Percentiles rank a stretch among this genome's conserved stretches.
Evolutionary conservation across 176 grass and related monocot species (phyloP).

Genomic region (Eragrostis nindensis): DNA sequence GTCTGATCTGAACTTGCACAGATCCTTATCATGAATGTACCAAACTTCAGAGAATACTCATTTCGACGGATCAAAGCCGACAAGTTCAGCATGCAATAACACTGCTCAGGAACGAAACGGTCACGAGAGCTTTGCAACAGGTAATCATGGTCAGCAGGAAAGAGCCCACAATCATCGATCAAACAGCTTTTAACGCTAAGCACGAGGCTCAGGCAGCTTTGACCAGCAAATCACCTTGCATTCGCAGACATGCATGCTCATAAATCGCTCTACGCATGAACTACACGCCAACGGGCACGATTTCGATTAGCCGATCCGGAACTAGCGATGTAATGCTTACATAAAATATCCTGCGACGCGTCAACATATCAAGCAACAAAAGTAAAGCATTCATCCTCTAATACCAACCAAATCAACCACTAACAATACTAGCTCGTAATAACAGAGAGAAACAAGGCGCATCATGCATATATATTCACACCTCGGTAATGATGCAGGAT

Average conservation of each 20-base stretch:
- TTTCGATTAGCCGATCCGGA: neutral
- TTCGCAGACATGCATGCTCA: neutral
- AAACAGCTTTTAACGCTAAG: slow-evolving; percentile 22
- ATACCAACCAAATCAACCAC: slow-evolving; percentile 21
- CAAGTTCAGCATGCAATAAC: slow-evolving; percentile 63
- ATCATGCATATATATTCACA: neutral
- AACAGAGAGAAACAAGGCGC: slow-evolving; percentile 1
- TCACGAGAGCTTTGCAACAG: slow-evolving; percentile 5
- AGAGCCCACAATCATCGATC: slow-evolving; percentile 17
- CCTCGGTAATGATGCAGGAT: neutral
- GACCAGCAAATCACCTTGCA: slow-evolving; percentile 32
- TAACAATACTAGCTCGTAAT: slow-evolving; percentile 4
- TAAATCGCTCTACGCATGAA: neutral
- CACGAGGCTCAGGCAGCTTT: neutral
- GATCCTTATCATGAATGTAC: slow-evolving; percentile 1
- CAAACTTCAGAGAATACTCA: neutral
- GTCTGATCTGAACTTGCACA: neutral
- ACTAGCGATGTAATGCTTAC: neutral
- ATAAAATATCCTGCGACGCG: slow-evolving; percentile 53
- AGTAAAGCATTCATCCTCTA: slow-evolving; percentile 4
- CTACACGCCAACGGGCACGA: neutral
- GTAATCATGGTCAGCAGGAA: slow-evolving; percentile 35
- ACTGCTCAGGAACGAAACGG: slow-evolving; percentile 14
- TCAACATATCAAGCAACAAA: slow-evolving; percentile 33
- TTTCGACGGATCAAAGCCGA: neutral